Evolutionary conservation across 169 alveolate species (phyloP).

Genomic region (Cryptosporidium meleagridis): DNA sequence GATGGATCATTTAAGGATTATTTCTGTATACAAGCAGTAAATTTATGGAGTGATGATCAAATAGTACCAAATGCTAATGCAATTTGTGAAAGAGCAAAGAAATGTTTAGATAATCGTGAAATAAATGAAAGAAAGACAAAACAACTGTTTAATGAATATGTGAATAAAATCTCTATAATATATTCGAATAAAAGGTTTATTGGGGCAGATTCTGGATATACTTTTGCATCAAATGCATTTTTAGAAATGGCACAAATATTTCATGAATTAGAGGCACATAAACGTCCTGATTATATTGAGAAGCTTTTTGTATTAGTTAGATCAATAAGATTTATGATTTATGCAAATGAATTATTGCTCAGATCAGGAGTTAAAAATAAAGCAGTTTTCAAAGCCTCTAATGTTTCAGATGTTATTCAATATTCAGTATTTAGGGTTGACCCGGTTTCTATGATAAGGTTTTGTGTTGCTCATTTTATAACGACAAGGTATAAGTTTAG

Average conservation of each 20-base stretch:
- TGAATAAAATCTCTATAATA: neutral
- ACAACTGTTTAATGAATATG: neutral
- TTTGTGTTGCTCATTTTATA: conserved; percentile 49
- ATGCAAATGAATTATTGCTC: conserved; percentile 56
- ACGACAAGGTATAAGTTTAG: conserved; percentile 44
- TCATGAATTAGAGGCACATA: conserved; percentile 52
- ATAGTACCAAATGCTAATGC: conserved; percentile 50
- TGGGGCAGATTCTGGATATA: conserved; percentile 40
- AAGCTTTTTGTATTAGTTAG: conserved; percentile 57
- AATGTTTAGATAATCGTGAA: conserved; percentile 24
- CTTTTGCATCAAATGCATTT: conserved; percentile 19
- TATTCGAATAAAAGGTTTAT: conserved; percentile 39
- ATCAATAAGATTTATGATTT: conserved; percentile 68
- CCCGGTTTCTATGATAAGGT: conserved; percentile 69
- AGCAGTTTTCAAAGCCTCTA: conserved; percentile 26
- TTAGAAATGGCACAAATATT: neutral
- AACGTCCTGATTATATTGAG: conserved; percentile 68
- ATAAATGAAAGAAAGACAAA: conserved; percentile 13
- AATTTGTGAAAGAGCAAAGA: conserved; percentile 39
- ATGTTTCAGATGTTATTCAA: conserved; percentile 60
- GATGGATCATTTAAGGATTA: conserved; percentile 14
- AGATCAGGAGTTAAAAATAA: conserved; percentile 60
- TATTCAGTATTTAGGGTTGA: conserved; percentile 64
- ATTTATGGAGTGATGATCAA: conserved; percentile 73
- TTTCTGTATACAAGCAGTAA: conserved; percentile 59